A percentile compares a stretch with the other conserved stretches of the same genome.
Conservation (phyloP, 2,329 filamentous ascomycete genomes). For the Zasmidium citrigriseum region DNA sequence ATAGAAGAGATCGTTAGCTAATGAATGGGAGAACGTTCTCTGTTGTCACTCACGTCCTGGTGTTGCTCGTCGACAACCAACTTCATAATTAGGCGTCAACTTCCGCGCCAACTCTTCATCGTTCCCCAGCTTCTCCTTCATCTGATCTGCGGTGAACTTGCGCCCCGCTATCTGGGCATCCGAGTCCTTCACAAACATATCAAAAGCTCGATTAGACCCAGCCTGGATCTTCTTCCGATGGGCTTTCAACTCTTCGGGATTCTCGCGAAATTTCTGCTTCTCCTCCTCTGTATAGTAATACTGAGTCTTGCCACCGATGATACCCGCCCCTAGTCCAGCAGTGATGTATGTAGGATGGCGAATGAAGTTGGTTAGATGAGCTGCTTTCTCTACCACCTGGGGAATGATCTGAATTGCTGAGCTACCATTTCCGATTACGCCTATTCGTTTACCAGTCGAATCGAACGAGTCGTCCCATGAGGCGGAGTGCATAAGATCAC, state of each 20-base stretch:
- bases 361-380: constrained; percentile 35
- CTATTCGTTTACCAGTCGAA: constrained; percentile 42
- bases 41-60: constrained; percentile 50
- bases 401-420: constrained; percentile 47
- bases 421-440: constrained; percentile 45
- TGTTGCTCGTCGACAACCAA: constrained; percentile 65
- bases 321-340: constrained; percentile 28
- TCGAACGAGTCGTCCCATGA: constrained; percentile 40
- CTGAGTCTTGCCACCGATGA: constrained; percentile 32
- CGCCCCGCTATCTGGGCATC: constrained; percentile 33
- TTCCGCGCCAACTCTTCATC: constrained; percentile 58
- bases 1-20: constrained; percentile 28
- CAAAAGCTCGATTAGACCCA: constrained; percentile 29
- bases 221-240: constrained; percentile 40
- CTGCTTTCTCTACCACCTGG: constrained; percentile 38
- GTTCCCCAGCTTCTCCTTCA: constrained; percentile 54
- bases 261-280: constrained; percentile 32
- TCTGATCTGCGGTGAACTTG: constrained; percentile 36
- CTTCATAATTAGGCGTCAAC: constrained; percentile 63
- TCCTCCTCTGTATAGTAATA: constrained; percentile 35
- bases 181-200: constrained; percentile 56
- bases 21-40: constrained; percentile 29
- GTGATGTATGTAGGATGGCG: constrained; percentile 38
- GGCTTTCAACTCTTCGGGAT: constrained; percentile 35
- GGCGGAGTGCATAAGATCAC: constrained; percentile 45